These are phyloP conservation scores for Fonsecaea pedrosoi DNA, from an alignment of 2,329 filamentous ascomycete genomes.

Conservation along the genomic window DNA sequence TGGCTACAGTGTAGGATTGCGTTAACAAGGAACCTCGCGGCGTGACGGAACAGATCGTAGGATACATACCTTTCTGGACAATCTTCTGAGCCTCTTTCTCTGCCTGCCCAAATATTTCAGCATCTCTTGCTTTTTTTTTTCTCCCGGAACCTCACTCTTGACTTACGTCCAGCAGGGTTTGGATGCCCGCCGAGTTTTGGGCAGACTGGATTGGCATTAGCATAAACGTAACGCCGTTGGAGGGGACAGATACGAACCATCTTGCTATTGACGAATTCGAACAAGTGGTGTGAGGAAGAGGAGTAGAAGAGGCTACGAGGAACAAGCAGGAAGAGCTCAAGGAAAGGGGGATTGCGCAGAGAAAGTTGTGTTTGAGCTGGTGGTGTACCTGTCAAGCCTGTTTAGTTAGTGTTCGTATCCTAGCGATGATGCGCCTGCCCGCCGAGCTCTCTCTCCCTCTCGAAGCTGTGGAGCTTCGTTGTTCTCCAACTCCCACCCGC, in stretches of 20 bases:
- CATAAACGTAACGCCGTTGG: background rate
- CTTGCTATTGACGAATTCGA: conserved; percentile 22
- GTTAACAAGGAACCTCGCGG: conserved; percentile 42
- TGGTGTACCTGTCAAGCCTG: background rate
- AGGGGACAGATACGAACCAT: conserved; percentile 37
- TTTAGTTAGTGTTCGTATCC: background rate
- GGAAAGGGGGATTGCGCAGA: background rate
- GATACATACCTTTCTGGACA: conserved; percentile 80
- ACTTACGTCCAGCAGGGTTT: conserved; percentile 96
- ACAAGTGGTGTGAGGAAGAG: background rate
- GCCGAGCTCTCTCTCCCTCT: conserved; percentile 20
- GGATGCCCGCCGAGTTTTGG: conserved; percentile 97
- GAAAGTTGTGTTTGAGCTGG: background rate
- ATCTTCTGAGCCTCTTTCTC: conserved; percentile 99
- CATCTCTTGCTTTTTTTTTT: conserved; percentile 25
- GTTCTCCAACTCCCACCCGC: conserved; percentile 16
- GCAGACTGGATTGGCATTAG: conserved; percentile 72
- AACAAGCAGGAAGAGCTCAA: background rate
- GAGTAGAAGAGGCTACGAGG: background rate
- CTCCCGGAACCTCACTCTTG: background rate
- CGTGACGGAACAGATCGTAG: background rate
- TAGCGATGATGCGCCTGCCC: conserved; percentile 25
- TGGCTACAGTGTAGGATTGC: conserved; percentile 60
- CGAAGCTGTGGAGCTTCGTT: conserved; percentile 31
- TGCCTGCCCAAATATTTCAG: conserved; percentile 63